Base-by-base conservation (phyloP, 2,329 filamentous ascomycete genomes). In the Grosmannia serpens region DNA sequence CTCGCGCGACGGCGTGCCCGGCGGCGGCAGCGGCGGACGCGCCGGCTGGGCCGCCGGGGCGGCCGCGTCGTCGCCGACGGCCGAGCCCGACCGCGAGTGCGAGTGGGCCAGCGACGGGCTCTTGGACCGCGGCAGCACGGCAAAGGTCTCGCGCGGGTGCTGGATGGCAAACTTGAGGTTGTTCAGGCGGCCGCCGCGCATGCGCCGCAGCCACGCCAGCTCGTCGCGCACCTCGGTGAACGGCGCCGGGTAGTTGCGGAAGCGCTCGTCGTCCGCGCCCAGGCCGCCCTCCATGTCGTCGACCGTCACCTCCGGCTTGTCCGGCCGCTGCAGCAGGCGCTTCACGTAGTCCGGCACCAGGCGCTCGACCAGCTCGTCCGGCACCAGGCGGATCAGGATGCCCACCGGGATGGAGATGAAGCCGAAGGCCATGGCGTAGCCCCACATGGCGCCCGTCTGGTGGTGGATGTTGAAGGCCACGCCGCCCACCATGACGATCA, bases 401-500 rank as follows among this genome's bases (percentile, higher is more conserved):
- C 89, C 94, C 58, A 95, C 78, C 0, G 91, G 89, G 33, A 97
- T 83, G 22, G 92, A 96, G n/a, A 95, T 73, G 63, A 87, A 77
- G 35, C 91, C 91, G 44, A 95, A 81, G 29, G 94, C 77, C 59
- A 99, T 80, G 9, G 91, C 95, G 64, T 94, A 87, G 9, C 78
- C 91, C 94, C 92, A 97, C 69, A 96, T 87, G 15, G 79, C 74
- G n/a, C 81, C 81, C 22, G 84, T 85, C 64, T 96, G 78, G 10
- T 72, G 77, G 1, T 77, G 74, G 0, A 95, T 90, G 55, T 82
- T 82, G 76, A 97, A 95, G 1, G 91, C 89, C 10, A 76, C 74
- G 35, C 89, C 88, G 63, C 92, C 92, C 55, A 96, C 82, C 67
- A 89, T 94, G 66, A 96, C 82, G 69, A 97, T 97, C 71, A 96